These are phyloP conservation scores for Xylariaceae sp. DNA, from an alignment of 2,329 filamentous ascomycete genomes.

Conservation along the genomic window DNA sequence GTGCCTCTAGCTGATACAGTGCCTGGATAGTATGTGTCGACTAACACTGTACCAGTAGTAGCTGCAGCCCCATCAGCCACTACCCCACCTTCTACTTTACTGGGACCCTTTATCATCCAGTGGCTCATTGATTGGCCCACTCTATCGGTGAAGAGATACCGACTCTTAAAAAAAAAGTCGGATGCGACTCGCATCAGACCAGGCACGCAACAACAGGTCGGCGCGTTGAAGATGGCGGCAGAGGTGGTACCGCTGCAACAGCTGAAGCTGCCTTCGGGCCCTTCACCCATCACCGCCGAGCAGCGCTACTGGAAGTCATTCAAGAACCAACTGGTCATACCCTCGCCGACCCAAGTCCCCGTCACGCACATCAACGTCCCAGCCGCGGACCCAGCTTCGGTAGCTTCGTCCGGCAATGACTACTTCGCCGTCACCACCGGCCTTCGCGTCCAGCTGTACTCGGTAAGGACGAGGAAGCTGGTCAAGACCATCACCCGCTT, in stretches of 20 bases:
- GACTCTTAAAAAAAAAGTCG: too few species aligned
- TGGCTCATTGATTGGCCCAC: too few species aligned
- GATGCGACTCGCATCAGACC: too few species aligned
- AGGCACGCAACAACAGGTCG: too few species aligned
- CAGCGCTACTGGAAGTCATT: constrained; percentile 96
- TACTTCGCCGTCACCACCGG: constrained; percentile 93
- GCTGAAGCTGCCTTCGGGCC: constrained; percentile 75
- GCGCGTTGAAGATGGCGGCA: constrained; percentile 70
- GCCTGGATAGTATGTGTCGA: too few species aligned
- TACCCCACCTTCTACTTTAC: too few species aligned
- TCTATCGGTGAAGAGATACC: too few species aligned
- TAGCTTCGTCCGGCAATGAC: constrained; percentile 48
- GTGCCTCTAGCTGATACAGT: too few species aligned
- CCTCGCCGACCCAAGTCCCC: constrained; percentile 82
- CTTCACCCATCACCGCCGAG: constrained; percentile 78
- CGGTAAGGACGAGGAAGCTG: constrained; percentile 81
- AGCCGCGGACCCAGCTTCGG: constrained; percentile 34
- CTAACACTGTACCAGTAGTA: too few species aligned
- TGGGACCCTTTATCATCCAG: too few species aligned
- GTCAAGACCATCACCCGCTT: constrained; percentile 93
- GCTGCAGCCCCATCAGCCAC: too few species aligned
- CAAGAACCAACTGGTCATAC: constrained; percentile 81
- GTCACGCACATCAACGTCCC: constrained; percentile 84
- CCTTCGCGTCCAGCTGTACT: constrained; percentile 88
- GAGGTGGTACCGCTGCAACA: constrained; percentile 73